Percentiles rank a stretch among this genome's conserved stretches.
phyloP scores from a whole-genome alignment of 2,329 filamentous ascomycete species.

The Talaromyces sp. region DNA sequence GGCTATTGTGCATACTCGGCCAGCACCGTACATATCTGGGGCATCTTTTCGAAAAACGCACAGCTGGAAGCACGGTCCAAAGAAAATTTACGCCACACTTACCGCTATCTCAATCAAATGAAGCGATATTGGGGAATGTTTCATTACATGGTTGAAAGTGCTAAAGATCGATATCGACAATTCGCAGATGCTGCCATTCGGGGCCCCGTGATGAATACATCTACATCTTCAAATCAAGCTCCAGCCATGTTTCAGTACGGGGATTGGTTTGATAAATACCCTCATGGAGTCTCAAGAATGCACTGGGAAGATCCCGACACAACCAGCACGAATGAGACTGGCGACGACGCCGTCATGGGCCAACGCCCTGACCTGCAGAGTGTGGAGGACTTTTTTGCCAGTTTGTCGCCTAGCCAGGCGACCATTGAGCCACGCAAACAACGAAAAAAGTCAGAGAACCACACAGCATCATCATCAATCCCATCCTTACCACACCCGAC shows the following conservation, averaged over 20 bases:
- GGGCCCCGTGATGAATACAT: slow-evolving; percentile 45
- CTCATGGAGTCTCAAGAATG: slow-evolving; percentile 78
- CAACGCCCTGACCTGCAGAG: slow-evolving; percentile 88
- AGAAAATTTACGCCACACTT: slow-evolving; percentile 77
- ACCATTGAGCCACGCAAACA: slow-evolving; percentile 6
- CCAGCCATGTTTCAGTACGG: slow-evolving; percentile 85
- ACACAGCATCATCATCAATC: neutral
- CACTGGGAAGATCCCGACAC: slow-evolving; percentile 75
- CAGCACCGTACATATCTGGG: slow-evolving; percentile 89
- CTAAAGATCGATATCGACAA: slow-evolving; percentile 80
- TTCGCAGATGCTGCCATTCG: slow-evolving; percentile 76
- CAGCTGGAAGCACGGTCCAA: slow-evolving; percentile 72
- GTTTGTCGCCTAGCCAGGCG: slow-evolving; percentile 54
- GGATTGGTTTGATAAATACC: slow-evolving; percentile 95
- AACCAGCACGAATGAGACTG: slow-evolving; percentile 65
- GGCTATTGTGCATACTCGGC: slow-evolving; percentile 93
- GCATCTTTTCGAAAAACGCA: slow-evolving; percentile 80
- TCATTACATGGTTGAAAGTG: slow-evolving; percentile 89
- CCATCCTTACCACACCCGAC: slow-evolving; percentile 14
- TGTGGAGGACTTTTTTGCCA: slow-evolving; percentile 89
- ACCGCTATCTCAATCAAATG: slow-evolving; percentile 88
- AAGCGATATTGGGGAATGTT: slow-evolving; percentile 99
- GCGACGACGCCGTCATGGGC: slow-evolving; percentile 81
- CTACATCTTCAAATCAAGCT: slow-evolving; percentile 28
- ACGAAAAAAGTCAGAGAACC: slow-evolving; percentile 6